Percentiles rank a stretch among this genome's conserved stretches.
phyloP scores from a whole-genome alignment of 805 yeast species.

The Candida tibetensis region DNA sequence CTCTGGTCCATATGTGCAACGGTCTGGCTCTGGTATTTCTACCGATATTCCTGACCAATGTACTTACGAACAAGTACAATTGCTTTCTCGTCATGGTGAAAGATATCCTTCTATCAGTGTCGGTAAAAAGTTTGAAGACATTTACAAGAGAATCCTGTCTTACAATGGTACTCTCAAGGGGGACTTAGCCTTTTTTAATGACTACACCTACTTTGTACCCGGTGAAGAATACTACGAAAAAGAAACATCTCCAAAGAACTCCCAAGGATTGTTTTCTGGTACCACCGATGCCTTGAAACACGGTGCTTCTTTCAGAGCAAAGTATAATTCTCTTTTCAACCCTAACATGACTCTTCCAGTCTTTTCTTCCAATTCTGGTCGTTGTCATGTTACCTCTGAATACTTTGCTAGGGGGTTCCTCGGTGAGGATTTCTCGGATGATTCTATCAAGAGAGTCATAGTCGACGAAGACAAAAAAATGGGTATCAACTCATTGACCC shows the following conservation, averaged over 20 bases:
- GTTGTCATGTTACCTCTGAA: conserved; percentile 54
- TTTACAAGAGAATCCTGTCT: conserved; percentile 18
- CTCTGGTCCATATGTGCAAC: conserved; percentile 53
- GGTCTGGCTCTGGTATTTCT: conserved; percentile 52
- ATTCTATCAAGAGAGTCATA: conserved; percentile 32
- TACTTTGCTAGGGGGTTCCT: conserved; percentile 61
- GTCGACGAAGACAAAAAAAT: conserved; percentile 41
- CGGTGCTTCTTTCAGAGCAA: conserved; percentile 48
- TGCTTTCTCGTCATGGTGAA: conserved; percentile 81
- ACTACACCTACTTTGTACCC: conserved; percentile 47
- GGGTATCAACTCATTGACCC: conserved; percentile 31
- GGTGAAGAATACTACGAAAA: conserved; percentile 40
- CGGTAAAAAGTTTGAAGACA: conserved; percentile 27
- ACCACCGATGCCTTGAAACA: conserved; percentile 44
- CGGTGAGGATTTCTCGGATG: conserved; percentile 38
- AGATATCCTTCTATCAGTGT: conserved; percentile 51
- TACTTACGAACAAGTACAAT: conserved; percentile 62
- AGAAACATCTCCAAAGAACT: conserved; percentile 49
- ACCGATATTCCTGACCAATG: conserved; percentile 51
- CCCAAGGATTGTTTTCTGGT: conserved; percentile 50
- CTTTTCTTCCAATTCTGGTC: conserved; percentile 53
- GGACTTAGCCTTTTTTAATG: conserved; percentile 51
- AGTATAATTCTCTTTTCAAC: conserved; percentile 48
- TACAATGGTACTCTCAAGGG: conserved; percentile 39
- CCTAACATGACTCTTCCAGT: conserved; percentile 40